A percentile compares a stretch with the other conserved stretches of the same genome.
Conservation (phyloP, 148 eudicot genomes). For the Amaranthus palmeri region DNA sequence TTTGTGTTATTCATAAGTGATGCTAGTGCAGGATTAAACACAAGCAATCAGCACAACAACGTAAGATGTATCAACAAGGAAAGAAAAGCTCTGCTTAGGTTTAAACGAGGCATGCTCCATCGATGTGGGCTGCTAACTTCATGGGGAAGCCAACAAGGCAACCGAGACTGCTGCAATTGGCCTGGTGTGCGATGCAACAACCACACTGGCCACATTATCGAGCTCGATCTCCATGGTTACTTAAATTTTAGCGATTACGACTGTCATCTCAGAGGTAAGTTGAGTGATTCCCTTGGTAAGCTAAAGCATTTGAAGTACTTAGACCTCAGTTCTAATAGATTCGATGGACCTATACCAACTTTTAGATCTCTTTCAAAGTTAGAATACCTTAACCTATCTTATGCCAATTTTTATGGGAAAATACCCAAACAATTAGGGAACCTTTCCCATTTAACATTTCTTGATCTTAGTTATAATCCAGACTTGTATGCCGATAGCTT, state of each 20-base stretch:
- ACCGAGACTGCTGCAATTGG: conserved; percentile 20
- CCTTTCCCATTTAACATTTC: conserved; percentile 14
- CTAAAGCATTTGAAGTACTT: conserved; percentile 14
- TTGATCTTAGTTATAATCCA: background rate
- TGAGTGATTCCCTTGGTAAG: background rate
- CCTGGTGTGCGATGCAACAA: conserved; percentile 10
- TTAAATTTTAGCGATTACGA: too few species aligned
- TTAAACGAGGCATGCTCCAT: conserved; percentile 9
- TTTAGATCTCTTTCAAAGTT: conserved; percentile 14
- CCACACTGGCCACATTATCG: conserved; percentile 16
- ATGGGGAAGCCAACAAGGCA: background rate
- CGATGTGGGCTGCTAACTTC: conserved; percentile 12
- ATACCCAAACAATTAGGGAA: conserved; percentile 9
- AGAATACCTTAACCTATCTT: conserved; percentile 11
- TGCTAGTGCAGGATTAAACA: too few species aligned
- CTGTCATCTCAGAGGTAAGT: conserved; percentile 7
- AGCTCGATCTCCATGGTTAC: conserved; percentile 8
- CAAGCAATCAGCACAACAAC: background rate
- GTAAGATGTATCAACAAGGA: conserved; percentile 6
- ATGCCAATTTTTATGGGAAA: background rate
- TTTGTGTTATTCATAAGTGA: too few species aligned
- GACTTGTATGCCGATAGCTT: background rate
- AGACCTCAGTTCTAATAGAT: conserved; percentile 10
- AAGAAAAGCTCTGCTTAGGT: conserved; percentile 15
- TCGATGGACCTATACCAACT: conserved; percentile 5